Conservation (phyloP, 805 yeast species). For the Lipomyces sp. region DNA sequence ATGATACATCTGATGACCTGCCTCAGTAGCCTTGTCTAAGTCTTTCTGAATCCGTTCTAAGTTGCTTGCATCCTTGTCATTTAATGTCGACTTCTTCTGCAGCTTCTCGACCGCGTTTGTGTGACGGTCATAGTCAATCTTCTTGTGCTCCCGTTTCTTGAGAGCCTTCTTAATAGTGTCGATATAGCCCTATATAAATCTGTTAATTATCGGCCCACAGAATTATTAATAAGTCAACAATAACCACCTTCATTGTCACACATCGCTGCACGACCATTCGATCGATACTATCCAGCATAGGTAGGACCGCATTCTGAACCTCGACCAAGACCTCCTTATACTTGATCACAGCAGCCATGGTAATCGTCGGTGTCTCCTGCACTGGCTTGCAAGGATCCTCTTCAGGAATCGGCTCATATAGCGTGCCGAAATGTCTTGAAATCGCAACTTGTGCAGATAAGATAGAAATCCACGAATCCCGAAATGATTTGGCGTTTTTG, state of each 20-base stretch:
- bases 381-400: slow-evolving; percentile 39
- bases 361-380: slow-evolving; percentile 44
- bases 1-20: neutral
- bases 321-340: slow-evolving; percentile 39
- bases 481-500: slow-evolving; percentile 39
- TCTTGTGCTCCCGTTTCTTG: slow-evolving; percentile 47
- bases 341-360: slow-evolving; percentile 40
- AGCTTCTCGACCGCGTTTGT: slow-evolving; percentile 44
- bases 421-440: slow-evolving; percentile 31
- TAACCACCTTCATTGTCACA: slow-evolving; percentile 35
- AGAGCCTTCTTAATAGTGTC: slow-evolving; percentile 44
- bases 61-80: slow-evolving; percentile 43
- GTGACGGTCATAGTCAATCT: slow-evolving; percentile 47
- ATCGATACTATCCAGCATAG: slow-evolving; percentile 40
- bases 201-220: neutral
- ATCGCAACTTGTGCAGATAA: slow-evolving; percentile 37
- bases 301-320: slow-evolving; percentile 38
- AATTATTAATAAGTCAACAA: neutral
- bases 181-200: slow-evolving; percentile 35
- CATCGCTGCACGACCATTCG: slow-evolving; percentile 36
- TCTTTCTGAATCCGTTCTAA: slow-evolving; percentile 42
- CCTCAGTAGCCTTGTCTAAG: slow-evolving; percentile 43
- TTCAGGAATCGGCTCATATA: slow-evolving; percentile 43
- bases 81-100: slow-evolving; percentile 38
- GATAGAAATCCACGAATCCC: slow-evolving; percentile 40